Evolutionary conservation across 2,329 filamentous ascomycete genomes (phyloP).

Genomic region (Fusarium protoensiforme): DNA sequence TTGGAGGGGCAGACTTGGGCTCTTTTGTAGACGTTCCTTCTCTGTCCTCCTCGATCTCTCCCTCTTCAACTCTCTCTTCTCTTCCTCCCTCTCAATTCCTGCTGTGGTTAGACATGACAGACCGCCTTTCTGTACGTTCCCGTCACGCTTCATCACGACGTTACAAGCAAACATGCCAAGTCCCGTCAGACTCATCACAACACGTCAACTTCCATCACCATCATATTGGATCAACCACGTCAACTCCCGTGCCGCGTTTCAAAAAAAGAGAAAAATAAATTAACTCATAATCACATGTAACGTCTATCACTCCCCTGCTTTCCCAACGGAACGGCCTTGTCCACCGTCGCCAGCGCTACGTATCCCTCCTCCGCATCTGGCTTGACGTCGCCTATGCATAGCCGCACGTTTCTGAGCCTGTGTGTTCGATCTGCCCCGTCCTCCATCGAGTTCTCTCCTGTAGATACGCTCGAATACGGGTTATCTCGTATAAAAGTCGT

Average conservation of each 20-base stretch:
- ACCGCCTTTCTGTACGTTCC: background rate
- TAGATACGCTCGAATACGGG: background rate
- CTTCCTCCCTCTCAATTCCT: background rate
- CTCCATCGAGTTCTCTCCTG: background rate
- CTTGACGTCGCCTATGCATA: constrained; percentile 6
- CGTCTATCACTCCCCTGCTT: background rate
- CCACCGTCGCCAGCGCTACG: constrained; percentile 6
- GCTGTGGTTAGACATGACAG: background rate
- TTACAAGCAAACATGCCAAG: background rate
- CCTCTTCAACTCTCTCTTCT: background rate
- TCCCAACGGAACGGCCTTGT: background rate
- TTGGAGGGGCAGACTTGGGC: background rate
- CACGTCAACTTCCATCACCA: background rate
- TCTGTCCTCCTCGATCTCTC: background rate
- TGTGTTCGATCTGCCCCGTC: background rate
- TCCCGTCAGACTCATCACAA: background rate
- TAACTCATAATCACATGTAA: background rate
- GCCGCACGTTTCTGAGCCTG: background rate
- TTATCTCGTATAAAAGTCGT: background rate
- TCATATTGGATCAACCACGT: background rate
- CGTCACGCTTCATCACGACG: background rate
- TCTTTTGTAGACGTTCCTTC: background rate
- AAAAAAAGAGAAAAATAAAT: background rate
- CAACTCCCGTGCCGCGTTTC: background rate
- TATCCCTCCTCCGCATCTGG: background rate